Evolutionary conservation across 2,329 filamentous ascomycete genomes (phyloP).

Genomic region (Shiraia bambusicola): DNA sequence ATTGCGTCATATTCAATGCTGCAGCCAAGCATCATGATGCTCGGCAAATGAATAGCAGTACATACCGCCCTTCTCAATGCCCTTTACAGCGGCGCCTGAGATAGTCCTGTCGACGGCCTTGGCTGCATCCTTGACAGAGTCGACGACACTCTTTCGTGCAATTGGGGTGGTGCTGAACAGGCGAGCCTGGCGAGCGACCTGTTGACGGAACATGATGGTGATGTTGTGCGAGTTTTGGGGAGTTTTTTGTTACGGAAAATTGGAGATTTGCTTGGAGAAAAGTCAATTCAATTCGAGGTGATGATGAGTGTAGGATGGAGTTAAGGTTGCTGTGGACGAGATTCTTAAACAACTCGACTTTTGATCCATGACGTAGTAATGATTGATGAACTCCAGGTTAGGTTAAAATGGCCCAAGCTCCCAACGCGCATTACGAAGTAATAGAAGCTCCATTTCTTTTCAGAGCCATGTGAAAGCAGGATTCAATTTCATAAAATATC

Average conservation of each 20-base stretch:
- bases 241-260: conserved; percentile 4
- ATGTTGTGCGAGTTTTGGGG: conserved; percentile 6
- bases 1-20: conserved; percentile 15
- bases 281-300: conserved; percentile 6
- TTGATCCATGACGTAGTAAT: conserved; percentile 26
- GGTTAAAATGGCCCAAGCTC: conserved; percentile 17
- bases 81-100: conserved; percentile 59
- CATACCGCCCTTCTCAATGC: conserved; percentile 64
- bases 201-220: conserved; percentile 50
- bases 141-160: conserved; percentile 54
- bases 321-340: conserved; percentile 7
- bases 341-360: conserved; percentile 19
- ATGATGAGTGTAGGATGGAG: conserved; percentile 5
- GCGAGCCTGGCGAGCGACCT: conserved; percentile 48
- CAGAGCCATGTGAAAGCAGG: background rate
- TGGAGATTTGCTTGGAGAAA: conserved; percentile 2
- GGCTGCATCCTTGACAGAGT: conserved; percentile 59
- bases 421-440: background rate
- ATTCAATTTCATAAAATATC: conserved; percentile 2
- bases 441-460: background rate
- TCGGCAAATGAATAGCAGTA: conserved; percentile 16
- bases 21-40: conserved; percentile 1
- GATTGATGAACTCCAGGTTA: conserved; percentile 10
- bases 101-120: conserved; percentile 60
- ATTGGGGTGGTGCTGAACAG: conserved; percentile 57